phyloP scores from a whole-genome alignment of 2,329 filamentous ascomycete genomes.

The Claviceps arundinis region DNA sequence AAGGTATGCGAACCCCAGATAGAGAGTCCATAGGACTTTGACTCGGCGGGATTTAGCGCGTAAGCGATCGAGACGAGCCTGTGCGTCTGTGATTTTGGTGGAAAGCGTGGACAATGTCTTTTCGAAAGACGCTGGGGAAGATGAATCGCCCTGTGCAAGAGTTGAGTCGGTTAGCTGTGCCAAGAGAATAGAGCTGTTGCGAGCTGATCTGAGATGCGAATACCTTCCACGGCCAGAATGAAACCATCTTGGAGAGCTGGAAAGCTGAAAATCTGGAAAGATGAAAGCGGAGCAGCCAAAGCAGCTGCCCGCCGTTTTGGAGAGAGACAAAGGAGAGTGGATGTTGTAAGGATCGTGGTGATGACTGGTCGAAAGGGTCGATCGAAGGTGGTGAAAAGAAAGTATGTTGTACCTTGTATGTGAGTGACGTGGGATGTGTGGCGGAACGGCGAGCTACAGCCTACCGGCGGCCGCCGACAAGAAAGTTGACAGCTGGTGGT shows the following conservation, averaged over 20 bases:
- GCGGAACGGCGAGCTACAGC: not conserved
- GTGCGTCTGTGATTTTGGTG: constrained; percentile 64
- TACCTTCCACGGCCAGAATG: constrained; percentile 13
- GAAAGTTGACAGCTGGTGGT: not conserved
- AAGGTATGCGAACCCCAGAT: constrained; percentile 80
- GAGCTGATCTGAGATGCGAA: not conserved
- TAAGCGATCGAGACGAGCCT: constrained; percentile 58
- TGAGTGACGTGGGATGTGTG: not conserved
- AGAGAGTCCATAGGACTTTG: constrained; percentile 80
- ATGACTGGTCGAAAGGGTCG: not conserved
- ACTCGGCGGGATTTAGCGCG: constrained; percentile 62
- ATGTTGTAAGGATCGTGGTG: not conserved
- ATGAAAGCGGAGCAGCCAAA: no score
- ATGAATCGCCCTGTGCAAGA: constrained; percentile 51
- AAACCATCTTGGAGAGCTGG: constrained; percentile 8
- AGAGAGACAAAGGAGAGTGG: not conserved
- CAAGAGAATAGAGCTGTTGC: not conserved
- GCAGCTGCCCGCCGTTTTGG: not conserved
- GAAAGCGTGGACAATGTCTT: constrained; percentile 75
- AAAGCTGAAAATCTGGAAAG: not conserved
- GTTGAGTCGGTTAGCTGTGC: constrained; percentile 7
- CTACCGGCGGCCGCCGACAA: not conserved
- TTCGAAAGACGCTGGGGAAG: constrained; percentile 84
- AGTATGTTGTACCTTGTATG: not conserved
- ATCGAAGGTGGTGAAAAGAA: not conserved